Base-by-base conservation (phyloP, 2,329 filamentous ascomycete genomes). In the Talaromyces funiculosus region DNA sequence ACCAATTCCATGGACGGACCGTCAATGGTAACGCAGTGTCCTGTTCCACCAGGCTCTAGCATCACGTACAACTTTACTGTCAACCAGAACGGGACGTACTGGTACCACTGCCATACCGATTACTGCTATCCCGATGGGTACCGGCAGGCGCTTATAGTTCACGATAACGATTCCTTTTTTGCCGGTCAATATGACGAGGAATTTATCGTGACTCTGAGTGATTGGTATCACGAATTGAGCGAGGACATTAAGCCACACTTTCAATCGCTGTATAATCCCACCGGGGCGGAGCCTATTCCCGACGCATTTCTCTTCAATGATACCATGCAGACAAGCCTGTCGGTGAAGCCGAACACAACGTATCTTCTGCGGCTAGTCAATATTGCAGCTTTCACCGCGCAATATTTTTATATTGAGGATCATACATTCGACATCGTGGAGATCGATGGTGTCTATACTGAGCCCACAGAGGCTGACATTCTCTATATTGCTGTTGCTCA, bases 1-100 rank as follows among this genome's bases (percentile, higher is more conserved):
- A 89, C 88, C 0, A 90, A 85, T 61, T 81, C 81, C 61, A 90
- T 90, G 86, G 89, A 92, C 67, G 90, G 89, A 0, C 82, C 87
- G 1, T 79, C 84, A 0, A 86, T 84, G 35, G 80, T 90, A 4
- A 87, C 83, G 0, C 88, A 90, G 68, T 89, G 86, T 63, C 80
- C 83, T 0, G 86, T 91, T 49, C 79, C 84, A 0, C 85, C 88
- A 0, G 84, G 84, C 1, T 75, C 78, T 2, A 83, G 77, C 0
- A 87, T 88, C 64, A 85, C 81, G 0, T 92, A 91, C 70, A 82
- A 82, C 16, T 91, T 91, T 69, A 84, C 83, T 0, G 81, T 88
- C n/a, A 75, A 81, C 43, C 79, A 80, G 68, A 75, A 75, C 3
- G 82, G 83, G 10, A 83, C 81, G 8, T 83, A 84, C 66, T 85